Percentiles rank a stretch among this genome's conserved stretches.
phyloP scores from a whole-genome alignment of 1,139 yeast genomes.

The Candida dubliniensis region DNA sequence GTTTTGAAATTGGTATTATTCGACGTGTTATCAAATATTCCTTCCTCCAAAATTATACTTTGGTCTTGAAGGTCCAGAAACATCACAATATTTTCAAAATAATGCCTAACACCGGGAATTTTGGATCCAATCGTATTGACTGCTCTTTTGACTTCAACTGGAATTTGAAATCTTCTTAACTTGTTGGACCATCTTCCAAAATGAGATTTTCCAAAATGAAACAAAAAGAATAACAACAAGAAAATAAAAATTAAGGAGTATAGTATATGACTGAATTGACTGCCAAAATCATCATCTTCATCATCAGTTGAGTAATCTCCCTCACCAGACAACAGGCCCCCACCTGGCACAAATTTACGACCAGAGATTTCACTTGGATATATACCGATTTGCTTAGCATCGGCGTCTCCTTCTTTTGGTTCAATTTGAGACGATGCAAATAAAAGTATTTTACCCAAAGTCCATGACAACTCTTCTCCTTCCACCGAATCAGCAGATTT shows the following conservation, averaged over 20 bases:
- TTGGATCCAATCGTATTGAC: constrained; percentile 15
- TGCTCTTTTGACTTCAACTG: constrained; percentile 18
- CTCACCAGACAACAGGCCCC: constrained; percentile 14
- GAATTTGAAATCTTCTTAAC: constrained; percentile 18
- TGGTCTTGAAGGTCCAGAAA: constrained; percentile 13
- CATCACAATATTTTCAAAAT: constrained; percentile 5
- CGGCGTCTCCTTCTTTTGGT: constrained; percentile 17
- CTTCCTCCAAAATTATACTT: constrained; percentile 35
- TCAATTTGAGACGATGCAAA: constrained; percentile 58
- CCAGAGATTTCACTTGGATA: constrained; percentile 52
- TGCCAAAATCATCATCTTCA: constrained; percentile 21
- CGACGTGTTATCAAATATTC: constrained; percentile 17
- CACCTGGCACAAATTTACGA: constrained; percentile 40
- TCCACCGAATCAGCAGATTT: constrained; percentile 59
- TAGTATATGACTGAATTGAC: constrained; percentile 8
- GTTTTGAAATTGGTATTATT: constrained; percentile 1
- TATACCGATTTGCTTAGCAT: constrained; percentile 44
- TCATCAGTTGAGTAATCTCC: constrained; percentile 17
- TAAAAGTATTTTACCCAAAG: constrained; percentile 58
- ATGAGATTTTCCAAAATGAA: constrained; percentile 19
- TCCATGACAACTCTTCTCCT: constrained; percentile 68
- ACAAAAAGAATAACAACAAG: constrained; percentile 20
- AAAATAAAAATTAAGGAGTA: constrained; percentile 21
- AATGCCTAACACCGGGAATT: constrained; percentile 19
- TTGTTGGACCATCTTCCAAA: constrained; percentile 18